phyloP scores from a whole-genome alignment of 2,329 filamentous ascomycete genomes.

The Sphaerostilbella broomeana region DNA sequence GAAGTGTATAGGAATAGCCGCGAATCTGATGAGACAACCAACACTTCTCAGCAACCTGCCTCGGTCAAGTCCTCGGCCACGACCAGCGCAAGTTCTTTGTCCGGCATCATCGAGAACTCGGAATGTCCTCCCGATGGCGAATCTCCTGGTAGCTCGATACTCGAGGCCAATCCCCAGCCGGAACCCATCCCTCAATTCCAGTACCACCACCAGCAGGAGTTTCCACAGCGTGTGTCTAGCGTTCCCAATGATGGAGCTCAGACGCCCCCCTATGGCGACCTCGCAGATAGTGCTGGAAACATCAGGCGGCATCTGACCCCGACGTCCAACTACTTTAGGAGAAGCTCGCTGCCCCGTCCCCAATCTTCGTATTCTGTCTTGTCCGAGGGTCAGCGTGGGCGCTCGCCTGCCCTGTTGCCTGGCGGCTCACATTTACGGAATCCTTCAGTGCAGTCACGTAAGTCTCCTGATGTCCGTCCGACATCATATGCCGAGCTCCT shows the following conservation, averaged over 20 bases:
- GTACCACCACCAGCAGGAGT: conserved; percentile 54
- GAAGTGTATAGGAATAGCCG: conserved; percentile 43
- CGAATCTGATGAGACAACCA: conserved; percentile 46
- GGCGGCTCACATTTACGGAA: conserved; percentile 39
- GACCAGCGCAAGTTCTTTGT: conserved; percentile 52
- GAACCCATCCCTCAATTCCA: conserved; percentile 51
- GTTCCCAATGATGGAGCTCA: conserved; percentile 37
- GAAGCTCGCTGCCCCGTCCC: conserved; percentile 60
- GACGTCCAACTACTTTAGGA: conserved; percentile 45
- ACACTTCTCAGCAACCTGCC: conserved; percentile 40
- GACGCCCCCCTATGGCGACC: conserved; percentile 45
- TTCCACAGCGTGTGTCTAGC: conserved; percentile 35
- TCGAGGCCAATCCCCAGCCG: conserved; percentile 37
- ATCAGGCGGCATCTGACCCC: conserved; percentile 59
- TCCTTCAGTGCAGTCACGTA: conserved; percentile 45
- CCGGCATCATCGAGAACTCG: conserved; percentile 41
- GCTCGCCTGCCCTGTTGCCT: conserved; percentile 46
- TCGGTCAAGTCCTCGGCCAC: conserved; percentile 48
- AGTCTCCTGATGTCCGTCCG: conserved; percentile 48
- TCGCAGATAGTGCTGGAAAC: conserved; percentile 42
- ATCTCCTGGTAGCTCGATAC: conserved; percentile 45
- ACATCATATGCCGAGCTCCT: conserved; percentile 54
- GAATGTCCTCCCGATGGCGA: conserved; percentile 39
- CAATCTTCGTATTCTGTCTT: conserved; percentile 68
- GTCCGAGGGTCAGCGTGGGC: conserved; percentile 62